These are phyloP conservation scores for Aspergillus kassunensis DNA, from an alignment of 495 filamentous ascomycete genomes.

Conservation along the genomic window DNA sequence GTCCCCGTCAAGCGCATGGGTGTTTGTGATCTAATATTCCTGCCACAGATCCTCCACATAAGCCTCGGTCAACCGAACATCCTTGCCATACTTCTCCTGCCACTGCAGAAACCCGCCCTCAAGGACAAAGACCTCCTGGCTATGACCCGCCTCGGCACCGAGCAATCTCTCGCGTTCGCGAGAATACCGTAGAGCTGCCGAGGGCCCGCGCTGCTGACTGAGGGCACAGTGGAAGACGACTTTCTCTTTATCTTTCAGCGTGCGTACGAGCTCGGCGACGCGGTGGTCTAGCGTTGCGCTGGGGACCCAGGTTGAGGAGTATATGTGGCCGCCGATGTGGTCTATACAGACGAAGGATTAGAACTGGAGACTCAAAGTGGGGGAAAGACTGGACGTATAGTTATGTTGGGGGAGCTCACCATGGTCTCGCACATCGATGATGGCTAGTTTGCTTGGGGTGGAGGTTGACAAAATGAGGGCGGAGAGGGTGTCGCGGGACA, in stretches of 20 bases:
- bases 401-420: conserved; percentile 41
- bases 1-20: not conserved
- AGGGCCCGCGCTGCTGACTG: conserved; percentile 70
- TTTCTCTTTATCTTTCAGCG: conserved; percentile 69
- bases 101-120: conserved; percentile 86
- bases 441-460: conserved; percentile 51
- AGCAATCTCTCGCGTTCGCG: conserved; percentile 37
- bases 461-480: conserved; percentile 33
- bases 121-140: conserved; percentile 75
- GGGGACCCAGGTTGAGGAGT: conserved; percentile 67
- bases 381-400: not conserved
- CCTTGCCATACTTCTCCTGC: conserved; percentile 80
- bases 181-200: conserved; percentile 41
- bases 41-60: conserved; percentile 86
- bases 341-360: conserved; percentile 44
- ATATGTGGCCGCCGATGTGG: conserved; percentile 90
- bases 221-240: conserved; percentile 97
- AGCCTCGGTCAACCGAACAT: conserved; percentile 76
- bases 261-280: conserved; percentile 77
- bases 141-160: conserved; percentile 33
- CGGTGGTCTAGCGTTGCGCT: conserved; percentile 65
- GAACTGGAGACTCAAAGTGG: not conserved
- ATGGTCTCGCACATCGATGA: conserved; percentile 87
- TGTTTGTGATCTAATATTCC: conserved; percentile 50
- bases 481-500: conserved; percentile 61